A percentile compares a stretch with the other conserved stretches of the same genome.
Conservation (phyloP, 2,329 filamentous ascomycete genomes). For the Talaromyces sp. region DNA sequence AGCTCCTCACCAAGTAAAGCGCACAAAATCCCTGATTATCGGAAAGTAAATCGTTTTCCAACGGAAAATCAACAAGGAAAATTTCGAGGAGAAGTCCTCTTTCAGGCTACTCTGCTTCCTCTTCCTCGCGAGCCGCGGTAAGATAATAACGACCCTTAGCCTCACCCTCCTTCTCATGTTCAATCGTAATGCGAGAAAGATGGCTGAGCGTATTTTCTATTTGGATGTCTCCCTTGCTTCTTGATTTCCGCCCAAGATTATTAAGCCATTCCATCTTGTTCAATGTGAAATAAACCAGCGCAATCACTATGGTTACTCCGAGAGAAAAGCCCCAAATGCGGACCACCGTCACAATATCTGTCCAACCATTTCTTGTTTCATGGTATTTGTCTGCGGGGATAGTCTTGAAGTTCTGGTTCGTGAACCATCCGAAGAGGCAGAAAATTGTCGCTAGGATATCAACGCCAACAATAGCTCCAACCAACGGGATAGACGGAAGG, state of each 20-base stretch:
- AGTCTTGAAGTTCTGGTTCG: conserved; percentile 43
- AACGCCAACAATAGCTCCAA: conserved; percentile 65
- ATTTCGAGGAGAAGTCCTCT: not conserved
- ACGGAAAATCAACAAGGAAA: not conserved
- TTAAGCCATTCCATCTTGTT: conserved; percentile 42
- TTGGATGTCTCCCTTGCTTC: conserved; percentile 44
- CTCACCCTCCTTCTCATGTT: conserved; percentile 45
- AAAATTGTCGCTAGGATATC: conserved; percentile 69
- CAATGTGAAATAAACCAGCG: conserved; percentile 46
- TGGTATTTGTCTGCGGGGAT: conserved; percentile 21
- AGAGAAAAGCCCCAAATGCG: conserved; percentile 49
- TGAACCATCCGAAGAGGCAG: conserved; percentile 71
- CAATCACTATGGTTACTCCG: conserved; percentile 48
- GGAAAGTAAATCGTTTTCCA: too few relatives aligned
- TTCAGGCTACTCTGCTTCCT: conserved; percentile 33
- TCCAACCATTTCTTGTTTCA: conserved; percentile 49
- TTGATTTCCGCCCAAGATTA: conserved; percentile 44
- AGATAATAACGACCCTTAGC: conserved; percentile 39
- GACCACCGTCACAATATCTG: conserved; percentile 52
- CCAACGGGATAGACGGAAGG: conserved; percentile 67
- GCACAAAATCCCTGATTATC: too few relatives aligned
- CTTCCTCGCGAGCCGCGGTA: conserved; percentile 39
- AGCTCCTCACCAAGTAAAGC: too few relatives aligned
- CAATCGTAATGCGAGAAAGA: conserved; percentile 44
- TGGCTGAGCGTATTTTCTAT: conserved; percentile 49